A percentile compares a stretch with the other conserved stretches of the same genome.
Evolutionary conservation across 257 asterid species (phyloP).

Genomic region (Leonotis leonurus): DNA sequence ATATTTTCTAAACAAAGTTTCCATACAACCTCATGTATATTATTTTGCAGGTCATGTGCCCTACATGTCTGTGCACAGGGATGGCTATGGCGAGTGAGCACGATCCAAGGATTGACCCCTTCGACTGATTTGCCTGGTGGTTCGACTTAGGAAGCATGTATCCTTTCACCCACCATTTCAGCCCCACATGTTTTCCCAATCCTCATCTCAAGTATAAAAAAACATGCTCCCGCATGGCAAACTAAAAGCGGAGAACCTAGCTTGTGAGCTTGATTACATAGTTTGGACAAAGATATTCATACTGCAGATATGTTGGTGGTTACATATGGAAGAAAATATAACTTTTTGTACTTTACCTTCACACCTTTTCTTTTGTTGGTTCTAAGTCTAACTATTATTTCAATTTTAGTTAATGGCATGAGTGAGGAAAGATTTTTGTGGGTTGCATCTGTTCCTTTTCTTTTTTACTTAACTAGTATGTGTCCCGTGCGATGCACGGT

Average conservation of each 20-base stretch:
- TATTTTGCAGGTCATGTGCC: slow-evolving; percentile 82
- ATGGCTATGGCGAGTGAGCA: slow-evolving; percentile 99
- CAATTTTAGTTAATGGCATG: not conserved
- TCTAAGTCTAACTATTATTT: not conserved
- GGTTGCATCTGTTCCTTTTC: not conserved
- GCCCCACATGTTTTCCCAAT: not conserved
- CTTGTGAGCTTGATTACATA: not conserved
- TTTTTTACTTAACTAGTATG: too few species aligned
- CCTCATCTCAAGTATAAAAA: not conserved
- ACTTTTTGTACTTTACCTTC: not conserved
- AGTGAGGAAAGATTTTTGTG: too few species aligned
- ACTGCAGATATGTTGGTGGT: not conserved
- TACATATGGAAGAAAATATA: not conserved
- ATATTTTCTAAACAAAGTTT: not conserved
- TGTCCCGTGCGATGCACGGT: too few species aligned
- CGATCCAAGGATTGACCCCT: slow-evolving; percentile 88
- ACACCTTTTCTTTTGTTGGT: not conserved
- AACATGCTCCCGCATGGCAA: not conserved
- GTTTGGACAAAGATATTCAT: not conserved
- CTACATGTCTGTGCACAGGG: slow-evolving; percentile 94
- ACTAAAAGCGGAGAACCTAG: not conserved
- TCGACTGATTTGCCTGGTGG: slow-evolving; percentile 31
- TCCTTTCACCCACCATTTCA: not conserved
- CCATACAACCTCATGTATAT: not conserved
- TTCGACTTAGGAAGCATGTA: not conserved